phyloP scores from a whole-genome alignment of 2,329 filamentous ascomycete genomes.

The Bisporella sp. region DNA sequence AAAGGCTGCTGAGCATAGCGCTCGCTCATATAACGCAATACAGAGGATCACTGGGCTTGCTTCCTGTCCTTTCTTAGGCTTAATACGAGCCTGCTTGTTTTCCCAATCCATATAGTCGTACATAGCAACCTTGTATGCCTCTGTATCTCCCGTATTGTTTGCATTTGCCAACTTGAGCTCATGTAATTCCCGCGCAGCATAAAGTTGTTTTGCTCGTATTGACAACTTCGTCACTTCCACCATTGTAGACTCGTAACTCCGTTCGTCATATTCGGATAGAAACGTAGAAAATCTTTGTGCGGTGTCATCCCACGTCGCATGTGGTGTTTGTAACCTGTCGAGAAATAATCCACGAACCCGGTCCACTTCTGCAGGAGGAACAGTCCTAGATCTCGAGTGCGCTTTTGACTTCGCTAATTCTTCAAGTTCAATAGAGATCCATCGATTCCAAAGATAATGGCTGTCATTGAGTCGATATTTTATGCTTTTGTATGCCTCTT shows the following conservation, averaged over 20 bases:
- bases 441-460: slow-evolving; percentile 72
- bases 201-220: slow-evolving; percentile 55
- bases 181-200: slow-evolving; percentile 57
- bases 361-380: slow-evolving; percentile 47
- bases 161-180: slow-evolving; percentile 61
- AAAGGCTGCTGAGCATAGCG: slow-evolving; percentile 53
- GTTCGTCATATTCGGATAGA: slow-evolving; percentile 61
- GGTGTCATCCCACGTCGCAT: slow-evolving; percentile 68
- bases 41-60: slow-evolving; percentile 44
- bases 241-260: slow-evolving; percentile 71
- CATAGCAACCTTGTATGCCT: slow-evolving; percentile 45
- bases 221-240: slow-evolving; percentile 57
- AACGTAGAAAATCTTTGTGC: slow-evolving; percentile 70
- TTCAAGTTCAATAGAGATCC: slow-evolving; percentile 64
- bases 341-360: slow-evolving; percentile 64
- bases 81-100: slow-evolving; percentile 52
- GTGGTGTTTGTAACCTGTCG: slow-evolving; percentile 64
- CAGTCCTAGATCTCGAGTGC: neutral
- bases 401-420: slow-evolving; percentile 46
- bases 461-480: slow-evolving; percentile 71
- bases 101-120: slow-evolving; percentile 83
- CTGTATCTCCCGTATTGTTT: slow-evolving; percentile 45
- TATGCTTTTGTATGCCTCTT: slow-evolving; percentile 63
- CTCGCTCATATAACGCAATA: slow-evolving; percentile 70
- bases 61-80: slow-evolving; percentile 37